Conservation (phyloP, 345 rosid genomes). For the Trapa incisa region DNA sequence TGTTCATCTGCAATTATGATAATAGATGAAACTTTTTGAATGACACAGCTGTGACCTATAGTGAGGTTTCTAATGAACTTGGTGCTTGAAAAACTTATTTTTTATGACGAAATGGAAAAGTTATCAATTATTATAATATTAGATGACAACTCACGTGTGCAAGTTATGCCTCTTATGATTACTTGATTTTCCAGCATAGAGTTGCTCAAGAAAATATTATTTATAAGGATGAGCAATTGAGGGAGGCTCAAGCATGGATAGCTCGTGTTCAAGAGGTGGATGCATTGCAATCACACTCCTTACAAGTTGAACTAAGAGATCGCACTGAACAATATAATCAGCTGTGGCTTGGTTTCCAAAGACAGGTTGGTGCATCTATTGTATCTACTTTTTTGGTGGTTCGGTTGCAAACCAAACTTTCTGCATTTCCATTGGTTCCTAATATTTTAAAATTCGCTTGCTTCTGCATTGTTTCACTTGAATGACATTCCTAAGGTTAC, state of each 20-base stretch:
- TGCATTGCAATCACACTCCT: conserved; percentile 73
- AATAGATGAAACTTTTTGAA: neutral
- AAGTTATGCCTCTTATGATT: neutral
- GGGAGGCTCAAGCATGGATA: conserved; percentile 77
- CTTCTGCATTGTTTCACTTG: neutral
- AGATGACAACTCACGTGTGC: neutral
- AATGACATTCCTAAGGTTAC: neutral
- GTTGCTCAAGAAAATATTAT: conserved; percentile 75
- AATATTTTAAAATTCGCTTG: neutral
- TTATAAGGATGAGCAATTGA: conserved; percentile 83
- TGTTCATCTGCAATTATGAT: neutral
- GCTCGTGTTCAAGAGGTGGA: conserved; percentile 89
- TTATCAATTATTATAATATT: neutral
- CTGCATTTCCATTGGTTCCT: neutral
- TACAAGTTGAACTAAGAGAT: conserved; percentile 76
- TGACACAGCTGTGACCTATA: neutral
- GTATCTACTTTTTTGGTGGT: conserved; percentile 4
- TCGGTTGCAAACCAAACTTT: neutral
- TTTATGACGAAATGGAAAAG: neutral
- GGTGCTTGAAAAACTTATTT: neutral
- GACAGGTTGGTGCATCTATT: conserved; percentile 54
- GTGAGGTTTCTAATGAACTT: neutral
- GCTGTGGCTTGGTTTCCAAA: conserved; percentile 85
- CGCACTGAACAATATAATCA: conserved; percentile 85
- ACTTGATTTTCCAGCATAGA: conserved; percentile 52